Conservation (phyloP, 352 stramenopile species). For the Pseudoperonospora humuli region DNA sequence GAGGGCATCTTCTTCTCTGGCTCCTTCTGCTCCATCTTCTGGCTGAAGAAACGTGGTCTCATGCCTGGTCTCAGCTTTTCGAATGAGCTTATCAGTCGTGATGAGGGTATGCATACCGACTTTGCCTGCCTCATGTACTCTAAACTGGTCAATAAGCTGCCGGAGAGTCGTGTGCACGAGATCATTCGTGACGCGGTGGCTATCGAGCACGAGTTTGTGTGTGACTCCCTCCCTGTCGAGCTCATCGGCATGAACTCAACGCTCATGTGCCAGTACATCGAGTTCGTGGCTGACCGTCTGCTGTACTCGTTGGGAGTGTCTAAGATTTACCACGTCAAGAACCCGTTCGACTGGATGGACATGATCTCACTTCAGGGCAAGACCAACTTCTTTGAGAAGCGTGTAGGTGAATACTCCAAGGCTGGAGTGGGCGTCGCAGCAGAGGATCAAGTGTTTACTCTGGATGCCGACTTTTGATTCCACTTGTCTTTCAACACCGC, state of each 20-base stretch:
- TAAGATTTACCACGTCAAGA: conserved; percentile 92
- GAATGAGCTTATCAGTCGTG: conserved; percentile 98
- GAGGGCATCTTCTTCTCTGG: conserved; percentile 99
- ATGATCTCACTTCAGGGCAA: conserved; percentile 98
- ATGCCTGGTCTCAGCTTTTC: conserved; percentile 98
- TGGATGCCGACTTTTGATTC: conserved; percentile 91
- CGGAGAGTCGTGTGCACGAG: conserved; percentile 84
- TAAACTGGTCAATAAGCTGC: conserved; percentile 97
- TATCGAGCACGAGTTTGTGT: conserved; percentile 98
- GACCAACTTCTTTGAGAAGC: conserved; percentile 98
- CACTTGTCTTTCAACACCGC: too few species aligned
- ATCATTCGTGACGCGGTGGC: conserved; percentile 94
- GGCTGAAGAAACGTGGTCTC: conserved; percentile 98
- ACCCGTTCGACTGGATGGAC: conserved; percentile 99
- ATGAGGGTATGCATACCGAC: conserved; percentile 98
- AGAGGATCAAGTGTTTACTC: conserved; percentile 87
- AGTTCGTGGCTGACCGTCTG: conserved; percentile 97
- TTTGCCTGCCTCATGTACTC: conserved; percentile 98
- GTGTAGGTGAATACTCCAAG: conserved; percentile 98
- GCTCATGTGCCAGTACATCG: conserved; percentile 99
- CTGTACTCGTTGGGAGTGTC: conserved; percentile 86
- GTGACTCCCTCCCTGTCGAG: conserved; percentile 95
- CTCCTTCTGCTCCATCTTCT: conserved; percentile 99
- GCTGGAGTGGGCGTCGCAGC: conserved; percentile 89
- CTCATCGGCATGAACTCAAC: conserved; percentile 98